Percentiles rank a stretch among this genome's conserved stretches.
Conservation (phyloP, 176 grass and related monocot species). For the Saccharum spontaneum region DNA sequence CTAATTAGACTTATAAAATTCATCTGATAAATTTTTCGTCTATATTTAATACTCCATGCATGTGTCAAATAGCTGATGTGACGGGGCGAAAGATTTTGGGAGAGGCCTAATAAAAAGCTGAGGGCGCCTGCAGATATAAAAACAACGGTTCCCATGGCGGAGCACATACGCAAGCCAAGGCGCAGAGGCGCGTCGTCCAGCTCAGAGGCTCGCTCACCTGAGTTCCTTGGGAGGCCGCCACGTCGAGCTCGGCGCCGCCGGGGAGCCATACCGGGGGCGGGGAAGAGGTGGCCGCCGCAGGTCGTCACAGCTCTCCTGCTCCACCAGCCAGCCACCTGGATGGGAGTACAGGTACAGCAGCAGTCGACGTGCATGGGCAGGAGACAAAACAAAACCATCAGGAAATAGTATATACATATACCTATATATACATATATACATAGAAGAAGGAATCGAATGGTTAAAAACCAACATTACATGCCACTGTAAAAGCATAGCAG, state of each 20-base stretch:
- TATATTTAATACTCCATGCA: too few relatives aligned
- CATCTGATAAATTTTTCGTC: too few relatives aligned
- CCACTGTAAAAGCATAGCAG: neutral
- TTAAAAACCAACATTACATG: too few relatives aligned
- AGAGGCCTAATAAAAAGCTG: too few relatives aligned
- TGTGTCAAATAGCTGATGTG: too few relatives aligned
- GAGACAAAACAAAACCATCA: too few relatives aligned
- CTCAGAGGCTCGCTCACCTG: constrained; percentile 38
- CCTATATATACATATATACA: too few relatives aligned
- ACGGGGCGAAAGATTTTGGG: too few relatives aligned
- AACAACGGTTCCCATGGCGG: neutral
- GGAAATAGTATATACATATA: too few relatives aligned
- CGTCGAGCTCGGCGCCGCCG: constrained; percentile 14
- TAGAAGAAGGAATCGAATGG: too few relatives aligned
- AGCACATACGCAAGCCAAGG: neutral
- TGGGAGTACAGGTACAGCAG: neutral
- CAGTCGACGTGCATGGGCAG: neutral
- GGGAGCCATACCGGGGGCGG: constrained; percentile 15
- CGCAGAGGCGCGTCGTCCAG: neutral
- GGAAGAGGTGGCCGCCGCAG: constrained; percentile 32
- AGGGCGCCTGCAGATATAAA: constrained; percentile 1
- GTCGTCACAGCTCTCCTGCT: constrained; percentile 31
- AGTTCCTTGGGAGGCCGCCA: constrained; percentile 56
- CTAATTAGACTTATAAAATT: too few relatives aligned
- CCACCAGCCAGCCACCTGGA: constrained; percentile 69